Conservation (phyloP, 257 asterid species). For the Ehretia macrophylla region DNA sequence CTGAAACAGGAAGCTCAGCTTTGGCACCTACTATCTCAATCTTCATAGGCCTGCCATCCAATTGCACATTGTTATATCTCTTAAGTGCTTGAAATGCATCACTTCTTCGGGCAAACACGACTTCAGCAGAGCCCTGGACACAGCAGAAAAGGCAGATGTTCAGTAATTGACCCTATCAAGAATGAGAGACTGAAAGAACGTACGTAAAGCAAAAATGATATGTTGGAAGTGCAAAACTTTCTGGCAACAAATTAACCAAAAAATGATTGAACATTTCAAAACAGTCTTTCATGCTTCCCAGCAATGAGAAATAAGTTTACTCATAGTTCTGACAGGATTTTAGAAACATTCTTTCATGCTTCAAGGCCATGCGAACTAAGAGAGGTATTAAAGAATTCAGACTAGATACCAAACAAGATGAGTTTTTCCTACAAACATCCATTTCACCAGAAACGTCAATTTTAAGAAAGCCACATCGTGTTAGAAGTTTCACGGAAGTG, state of each 20-base stretch:
- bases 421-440: background rate
- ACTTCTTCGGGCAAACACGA: constrained; percentile 65
- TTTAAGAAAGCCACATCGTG: too few relatives aligned
- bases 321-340: too few relatives aligned
- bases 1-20: constrained; percentile 47
- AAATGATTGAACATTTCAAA: too few relatives aligned
- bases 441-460: too few relatives aligned
- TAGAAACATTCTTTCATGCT: too few relatives aligned
- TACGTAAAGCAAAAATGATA: background rate
- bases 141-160: background rate
- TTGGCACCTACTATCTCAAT: constrained; percentile 61
- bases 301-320: too few relatives aligned
- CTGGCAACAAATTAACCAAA: too few relatives aligned
- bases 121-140: constrained; percentile 83
- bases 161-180: background rate
- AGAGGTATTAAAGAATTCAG: too few relatives aligned
- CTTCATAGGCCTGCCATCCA: constrained; percentile 93
- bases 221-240: background rate
- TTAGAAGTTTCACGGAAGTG: too few relatives aligned
- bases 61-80: constrained; percentile 73
- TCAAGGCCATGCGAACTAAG: background rate
- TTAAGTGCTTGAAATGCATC: constrained; percentile 83
- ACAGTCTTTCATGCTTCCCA: too few relatives aligned
- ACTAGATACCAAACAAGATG: background rate
- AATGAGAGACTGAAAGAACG: background rate